Evolutionary conservation across 805 yeast genomes (phyloP).

Genomic region (Saturnispora hagleri): DNA sequence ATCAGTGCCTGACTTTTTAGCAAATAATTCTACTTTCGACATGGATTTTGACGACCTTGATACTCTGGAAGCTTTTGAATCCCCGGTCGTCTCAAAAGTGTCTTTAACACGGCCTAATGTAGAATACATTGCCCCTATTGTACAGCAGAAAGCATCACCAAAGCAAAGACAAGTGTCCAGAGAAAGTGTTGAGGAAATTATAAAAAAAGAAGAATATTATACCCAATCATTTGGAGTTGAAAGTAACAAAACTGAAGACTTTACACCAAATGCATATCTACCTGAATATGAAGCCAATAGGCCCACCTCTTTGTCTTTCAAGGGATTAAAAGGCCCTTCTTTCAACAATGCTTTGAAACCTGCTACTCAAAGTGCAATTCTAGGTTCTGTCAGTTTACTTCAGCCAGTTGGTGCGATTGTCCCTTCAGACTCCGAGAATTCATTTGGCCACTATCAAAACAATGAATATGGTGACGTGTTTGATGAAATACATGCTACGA

Average conservation of each 20-base stretch:
- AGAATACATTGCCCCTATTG: background rate
- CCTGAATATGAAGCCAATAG: conserved; percentile 7
- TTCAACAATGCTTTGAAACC: conserved; percentile 24
- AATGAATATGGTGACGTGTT: background rate
- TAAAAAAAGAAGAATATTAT: conserved; percentile 10
- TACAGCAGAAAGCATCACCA: background rate
- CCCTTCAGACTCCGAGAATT: conserved; percentile 15
- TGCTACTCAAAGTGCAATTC: conserved; percentile 22
- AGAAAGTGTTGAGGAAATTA: conserved; percentile 12
- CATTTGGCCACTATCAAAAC: conserved; percentile 5
- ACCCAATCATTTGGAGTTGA: background rate
- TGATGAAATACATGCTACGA: background rate
- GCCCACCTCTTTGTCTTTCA: conserved; percentile 41
- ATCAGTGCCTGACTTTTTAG: conserved; percentile 12
- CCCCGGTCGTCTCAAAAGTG: background rate
- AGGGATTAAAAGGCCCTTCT: conserved; percentile 53
- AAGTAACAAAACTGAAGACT: background rate
- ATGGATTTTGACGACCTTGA: conserved; percentile 2
- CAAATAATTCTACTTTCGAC: conserved; percentile 7
- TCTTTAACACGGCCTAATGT: background rate
- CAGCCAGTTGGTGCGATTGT: conserved; percentile 8
- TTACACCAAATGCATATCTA: conserved; percentile 11
- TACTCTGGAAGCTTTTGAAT: background rate
- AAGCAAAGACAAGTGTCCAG: conserved; percentile 3
- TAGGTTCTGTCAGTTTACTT: conserved; percentile 20